Conservation (phyloP, 495 filamentous ascomycete genomes). For the Aspergillus hancockii region DNA sequence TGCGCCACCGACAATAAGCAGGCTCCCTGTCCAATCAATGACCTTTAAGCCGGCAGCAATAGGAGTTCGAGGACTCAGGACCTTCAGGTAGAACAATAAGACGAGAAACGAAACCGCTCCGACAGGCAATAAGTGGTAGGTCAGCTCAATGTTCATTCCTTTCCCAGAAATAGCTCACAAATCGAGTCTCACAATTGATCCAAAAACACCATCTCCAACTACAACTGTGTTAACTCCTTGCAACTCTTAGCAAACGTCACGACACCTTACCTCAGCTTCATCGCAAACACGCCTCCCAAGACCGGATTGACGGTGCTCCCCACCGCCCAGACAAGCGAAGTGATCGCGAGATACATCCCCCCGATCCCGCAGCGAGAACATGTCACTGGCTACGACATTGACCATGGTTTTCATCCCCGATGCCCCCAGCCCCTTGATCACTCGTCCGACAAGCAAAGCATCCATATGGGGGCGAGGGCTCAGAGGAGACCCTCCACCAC, state of each 20-base stretch:
- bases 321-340: conserved; percentile 35
- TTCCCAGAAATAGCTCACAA: not conserved
- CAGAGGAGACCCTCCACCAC: conserved; percentile 27
- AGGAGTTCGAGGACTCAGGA: conserved; percentile 69
- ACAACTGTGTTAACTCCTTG: not conserved
- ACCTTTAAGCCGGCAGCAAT: conserved; percentile 64
- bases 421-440: conserved; percentile 37
- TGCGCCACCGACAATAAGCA: conserved; percentile 64
- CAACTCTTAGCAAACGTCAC: not conserved
- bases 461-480: conserved; percentile 14
- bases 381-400: conserved; percentile 33
- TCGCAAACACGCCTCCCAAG: conserved; percentile 23
- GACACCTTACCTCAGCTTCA: not conserved
- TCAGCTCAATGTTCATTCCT: not conserved
- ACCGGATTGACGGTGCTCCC: conserved; percentile 27
- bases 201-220: conserved; percentile 18
- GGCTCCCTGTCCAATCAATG: conserved; percentile 67
- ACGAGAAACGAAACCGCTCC: conserved; percentile 61
- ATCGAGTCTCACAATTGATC: conserved; percentile 23
- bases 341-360: conserved; percentile 32
- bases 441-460: conserved; percentile 31
- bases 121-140: conserved; percentile 50
- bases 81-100: conserved; percentile 64
- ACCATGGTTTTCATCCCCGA: conserved; percentile 32
- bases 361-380: conserved; percentile 40